phyloP scores from a whole-genome alignment of 108 stramenopile species.

The Conticribra weissflogii region DNA sequence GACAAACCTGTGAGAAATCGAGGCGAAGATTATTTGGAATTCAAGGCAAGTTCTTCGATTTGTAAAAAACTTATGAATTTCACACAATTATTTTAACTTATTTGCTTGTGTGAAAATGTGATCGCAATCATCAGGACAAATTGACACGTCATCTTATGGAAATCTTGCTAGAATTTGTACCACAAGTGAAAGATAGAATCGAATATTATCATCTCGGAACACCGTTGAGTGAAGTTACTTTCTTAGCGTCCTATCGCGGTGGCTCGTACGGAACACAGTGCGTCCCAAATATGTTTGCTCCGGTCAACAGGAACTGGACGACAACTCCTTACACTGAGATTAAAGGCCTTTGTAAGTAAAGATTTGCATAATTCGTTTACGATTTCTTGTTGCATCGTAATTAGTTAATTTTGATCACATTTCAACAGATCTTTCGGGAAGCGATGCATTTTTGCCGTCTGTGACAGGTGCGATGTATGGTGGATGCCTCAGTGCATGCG shows the following conservation, averaged over 20 bases:
- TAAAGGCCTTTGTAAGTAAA: slow-evolving; percentile 27
- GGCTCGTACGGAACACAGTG: slow-evolving; percentile 51
- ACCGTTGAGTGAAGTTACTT: slow-evolving; percentile 39
- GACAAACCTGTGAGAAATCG: slow-evolving; percentile 31
- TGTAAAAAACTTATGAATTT: no score
- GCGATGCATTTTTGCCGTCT: slow-evolving; percentile 46
- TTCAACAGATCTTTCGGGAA: slow-evolving; percentile 28
- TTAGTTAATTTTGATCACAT: not conserved
- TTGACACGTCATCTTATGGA: slow-evolving; percentile 40
- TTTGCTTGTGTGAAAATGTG: no score
- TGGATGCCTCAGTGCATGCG: slow-evolving; percentile 37
- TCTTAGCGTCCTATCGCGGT: slow-evolving; percentile 39
- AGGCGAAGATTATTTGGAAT: slow-evolving; percentile 48
- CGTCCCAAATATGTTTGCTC: slow-evolving; percentile 38
- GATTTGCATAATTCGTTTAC: not conserved
- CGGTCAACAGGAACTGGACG: slow-evolving; percentile 44
- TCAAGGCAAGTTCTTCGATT: no score
- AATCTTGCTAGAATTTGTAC: slow-evolving; percentile 45
- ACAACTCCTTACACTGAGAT: slow-evolving; percentile 42
- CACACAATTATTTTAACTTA: no score
- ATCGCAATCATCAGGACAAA: no score
- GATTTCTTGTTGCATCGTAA: not conserved
- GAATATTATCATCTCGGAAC: slow-evolving; percentile 48
- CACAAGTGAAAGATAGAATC: slow-evolving; percentile 43
- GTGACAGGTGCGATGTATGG: slow-evolving; percentile 53